Conservation (phyloP, 176 grass and related monocot genomes). For the Hyparrhenia diplandra region DNA sequence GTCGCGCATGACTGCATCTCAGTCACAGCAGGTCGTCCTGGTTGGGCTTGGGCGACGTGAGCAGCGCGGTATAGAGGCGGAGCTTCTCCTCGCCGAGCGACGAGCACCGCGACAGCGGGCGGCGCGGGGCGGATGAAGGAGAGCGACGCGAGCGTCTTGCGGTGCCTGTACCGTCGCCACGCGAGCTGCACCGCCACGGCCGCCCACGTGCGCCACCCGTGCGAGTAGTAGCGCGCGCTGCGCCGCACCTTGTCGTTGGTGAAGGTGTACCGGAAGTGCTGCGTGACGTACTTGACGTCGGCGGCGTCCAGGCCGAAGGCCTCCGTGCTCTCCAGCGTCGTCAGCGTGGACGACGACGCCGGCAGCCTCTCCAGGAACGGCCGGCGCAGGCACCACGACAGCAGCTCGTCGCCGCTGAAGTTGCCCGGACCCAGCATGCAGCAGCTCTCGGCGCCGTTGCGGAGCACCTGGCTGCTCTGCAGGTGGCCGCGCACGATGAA, state of each 20-base stretch:
- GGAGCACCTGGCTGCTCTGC: constrained; percentile 76
- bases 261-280: constrained; percentile 94
- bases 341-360: constrained; percentile 69
- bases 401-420: constrained; percentile 92
- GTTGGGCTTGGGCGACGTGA: constrained; percentile 79
- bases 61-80: constrained; percentile 70
- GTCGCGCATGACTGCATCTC: background rate
- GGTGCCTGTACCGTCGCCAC: constrained; percentile 74
- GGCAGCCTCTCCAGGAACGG: constrained; percentile 77
- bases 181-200: constrained; percentile 87
- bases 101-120: constrained; percentile 68
- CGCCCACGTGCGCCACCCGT: constrained; percentile 90
- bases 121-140: constrained; percentile 65
- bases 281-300: constrained; percentile 91
- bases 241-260: constrained; percentile 70
- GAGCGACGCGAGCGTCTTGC: constrained; percentile 70
- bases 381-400: constrained; percentile 85
- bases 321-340: constrained; percentile 74
- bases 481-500: constrained; percentile 90
- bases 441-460: constrained; percentile 56
- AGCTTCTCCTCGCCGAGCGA: constrained; percentile 86
- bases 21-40: constrained; percentile 45
- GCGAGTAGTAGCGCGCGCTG: constrained; percentile 93
- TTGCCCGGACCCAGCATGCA: constrained; percentile 93
- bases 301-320: constrained; percentile 75